Percentiles rank a stretch among this genome's conserved stretches.
These are phyloP conservation scores for Phoenix dactylifera DNA, from an alignment of 176 grass and related monocot genomes.

Conservation along the genomic window DNA sequence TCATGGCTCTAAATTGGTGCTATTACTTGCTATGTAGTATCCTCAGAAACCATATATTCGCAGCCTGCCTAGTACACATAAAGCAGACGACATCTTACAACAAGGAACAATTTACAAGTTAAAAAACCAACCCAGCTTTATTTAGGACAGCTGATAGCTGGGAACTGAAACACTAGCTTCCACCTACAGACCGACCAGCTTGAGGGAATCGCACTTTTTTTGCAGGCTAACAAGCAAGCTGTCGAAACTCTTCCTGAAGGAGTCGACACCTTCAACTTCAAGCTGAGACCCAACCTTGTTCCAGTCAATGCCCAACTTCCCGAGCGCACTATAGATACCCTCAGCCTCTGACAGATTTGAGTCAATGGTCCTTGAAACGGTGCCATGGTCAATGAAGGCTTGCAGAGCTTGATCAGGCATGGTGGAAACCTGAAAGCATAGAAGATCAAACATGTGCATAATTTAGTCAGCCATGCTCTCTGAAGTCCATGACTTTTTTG, in stretches of 20 bases:
- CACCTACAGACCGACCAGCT: conserved; percentile 25
- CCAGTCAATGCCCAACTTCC: conserved; percentile 89
- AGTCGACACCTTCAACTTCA: conserved; percentile 77
- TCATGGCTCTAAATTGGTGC: too few relatives aligned
- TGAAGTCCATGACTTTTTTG: too few relatives aligned
- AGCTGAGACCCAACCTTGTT: conserved; percentile 65
- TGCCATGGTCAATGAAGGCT: conserved; percentile 86
- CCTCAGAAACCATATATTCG: too few relatives aligned
- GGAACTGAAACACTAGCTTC: too few relatives aligned
- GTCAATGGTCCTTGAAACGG: conserved; percentile 82
- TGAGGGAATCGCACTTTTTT: conserved; percentile 72
- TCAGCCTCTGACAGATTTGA: conserved; percentile 66
- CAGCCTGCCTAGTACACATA: too few relatives aligned
- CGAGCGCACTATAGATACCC: conserved; percentile 85
- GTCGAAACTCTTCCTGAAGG: conserved; percentile 96
- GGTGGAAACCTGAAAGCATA: conserved; percentile 71
- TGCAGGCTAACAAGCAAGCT: conserved; percentile 69
- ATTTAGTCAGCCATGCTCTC: too few relatives aligned
- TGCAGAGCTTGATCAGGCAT: conserved; percentile 94
- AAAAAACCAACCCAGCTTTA: conserved; percentile 11
- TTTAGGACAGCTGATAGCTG: background rate
- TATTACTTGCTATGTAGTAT: too few relatives aligned
- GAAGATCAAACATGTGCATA: background rate
- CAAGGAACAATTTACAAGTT: background rate
- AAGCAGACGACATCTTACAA: background rate